phyloP scores from a whole-genome alignment of 116 monocot species.

The Zostera marina region DNA sequence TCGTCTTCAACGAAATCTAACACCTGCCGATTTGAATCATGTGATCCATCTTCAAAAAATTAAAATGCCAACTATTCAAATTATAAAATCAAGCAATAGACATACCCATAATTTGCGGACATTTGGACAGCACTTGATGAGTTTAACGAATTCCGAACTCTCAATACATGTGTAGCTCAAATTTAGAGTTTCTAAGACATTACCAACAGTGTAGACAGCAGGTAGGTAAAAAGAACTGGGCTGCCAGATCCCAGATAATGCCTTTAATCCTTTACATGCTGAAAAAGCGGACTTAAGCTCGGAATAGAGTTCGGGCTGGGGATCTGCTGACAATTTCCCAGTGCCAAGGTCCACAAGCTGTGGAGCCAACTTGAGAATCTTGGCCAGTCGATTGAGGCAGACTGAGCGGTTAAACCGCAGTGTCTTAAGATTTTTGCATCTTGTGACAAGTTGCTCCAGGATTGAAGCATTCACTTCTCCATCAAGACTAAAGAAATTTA shows the following conservation, averaged over 20 bases:
- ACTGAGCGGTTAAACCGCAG: conserved; percentile 53
- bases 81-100: background rate
- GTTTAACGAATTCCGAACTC: conserved; percentile 43
- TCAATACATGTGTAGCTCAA: conserved; percentile 59
- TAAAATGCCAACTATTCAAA: background rate
- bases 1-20: conserved; percentile 75
- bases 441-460: conserved; percentile 49
- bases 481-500: conserved; percentile 64
- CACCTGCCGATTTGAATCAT: conserved; percentile 25
- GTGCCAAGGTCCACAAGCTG: conserved; percentile 73
- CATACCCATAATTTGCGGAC: conserved; percentile 70
- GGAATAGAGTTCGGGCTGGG: conserved; percentile 28
- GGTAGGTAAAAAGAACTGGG: conserved; percentile 45
- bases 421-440: conserved; percentile 47
- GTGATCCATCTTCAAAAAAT: background rate
- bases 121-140: conserved; percentile 49
- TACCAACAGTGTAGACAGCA: conserved; percentile 46
- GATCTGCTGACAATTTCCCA: conserved; percentile 36
- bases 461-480: conserved; percentile 42
- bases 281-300: conserved; percentile 50
- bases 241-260: conserved; percentile 70
- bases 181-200: conserved; percentile 55
- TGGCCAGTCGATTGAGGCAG: conserved; percentile 42
- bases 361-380: conserved; percentile 37
- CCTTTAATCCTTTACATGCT: conserved; percentile 42